Base-by-base conservation (phyloP, 768 basidiomycete species). In the Sarcodon sp. region DNA sequence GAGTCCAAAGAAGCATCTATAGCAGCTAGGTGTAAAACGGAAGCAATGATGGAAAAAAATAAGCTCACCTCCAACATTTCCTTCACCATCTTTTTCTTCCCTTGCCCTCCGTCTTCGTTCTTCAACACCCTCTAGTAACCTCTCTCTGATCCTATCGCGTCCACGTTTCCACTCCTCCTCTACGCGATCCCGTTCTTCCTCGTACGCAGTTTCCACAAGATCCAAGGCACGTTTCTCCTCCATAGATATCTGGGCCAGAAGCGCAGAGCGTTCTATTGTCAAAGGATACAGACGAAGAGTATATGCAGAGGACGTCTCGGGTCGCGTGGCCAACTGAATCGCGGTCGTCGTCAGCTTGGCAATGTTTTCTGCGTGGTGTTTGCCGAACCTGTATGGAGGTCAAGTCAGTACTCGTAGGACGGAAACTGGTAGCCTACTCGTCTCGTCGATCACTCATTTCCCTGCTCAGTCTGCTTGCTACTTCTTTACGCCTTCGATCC, bases 1-100 rank as follows among this genome's bases (percentile, higher is more conserved):
- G 80, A 70, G 59, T 90, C 87, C 36, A 88, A 69, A 4, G 78
- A 72, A 21, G 80, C 74, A 56, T 90, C 87, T 86, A 60, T 35
- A 35, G 45, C 47, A 27, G 13, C 11, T 4, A 15, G 5, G 8
- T 7, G 11, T 41, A 8, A 13, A 8, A 41, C 39, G 16, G 7
- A 9, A 16, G 15, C 16, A 13, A 7, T 1, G 11, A 41, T 16
- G 13, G 13, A 15, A 41, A 27, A 13, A 43, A 46, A 43, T 35
- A 47, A 32, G 67, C 75, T 48, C 44, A 80, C 77, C 83, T 47
- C 79, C 80, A 37, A 76, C 71, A 12, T 77, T 80, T n/a, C 84
- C 87, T 55, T 91, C 88, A 51, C 87, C 85, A 51, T 90, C 88
- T 59, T 89, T 90, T 67, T 91, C 88, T 52, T 91, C 88, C 46